phyloP scores from a whole-genome alignment of 2,329 filamentous ascomycete species.

The Podosphaera fusca region DNA sequence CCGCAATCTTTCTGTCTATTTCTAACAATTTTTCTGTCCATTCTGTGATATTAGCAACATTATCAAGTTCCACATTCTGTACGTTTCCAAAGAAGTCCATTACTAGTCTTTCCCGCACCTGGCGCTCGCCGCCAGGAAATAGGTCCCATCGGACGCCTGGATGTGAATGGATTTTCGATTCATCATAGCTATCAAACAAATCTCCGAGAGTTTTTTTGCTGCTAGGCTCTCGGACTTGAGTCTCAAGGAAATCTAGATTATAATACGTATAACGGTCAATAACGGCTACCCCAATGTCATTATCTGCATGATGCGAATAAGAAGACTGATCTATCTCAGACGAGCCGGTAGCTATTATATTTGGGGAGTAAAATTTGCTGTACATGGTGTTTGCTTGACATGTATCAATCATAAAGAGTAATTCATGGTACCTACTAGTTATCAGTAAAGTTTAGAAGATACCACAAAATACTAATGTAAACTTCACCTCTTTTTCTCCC shows the following conservation, averaged over 20 bases:
- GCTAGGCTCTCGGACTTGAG: conserved; percentile 61
- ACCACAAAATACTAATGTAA: not conserved
- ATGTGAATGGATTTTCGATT: conserved; percentile 78
- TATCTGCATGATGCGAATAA: conserved; percentile 94
- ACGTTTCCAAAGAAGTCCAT: conserved; percentile 98
- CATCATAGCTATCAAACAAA: conserved; percentile 89
- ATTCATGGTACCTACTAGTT: conserved; percentile 56
- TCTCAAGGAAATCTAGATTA: conserved; percentile 89
- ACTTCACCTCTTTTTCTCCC: conserved; percentile 77
- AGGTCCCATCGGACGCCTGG: conserved; percentile 86
- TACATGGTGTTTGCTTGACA: conserved; percentile 99
- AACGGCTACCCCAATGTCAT: conserved; percentile 90
- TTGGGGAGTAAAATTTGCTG: conserved; percentile 90
- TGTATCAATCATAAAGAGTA: conserved; percentile 99
- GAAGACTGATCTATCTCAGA: conserved; percentile 89
- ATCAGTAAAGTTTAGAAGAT: not conserved
- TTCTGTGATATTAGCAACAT: conserved; percentile 22
- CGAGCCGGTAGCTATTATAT: conserved; percentile 94
- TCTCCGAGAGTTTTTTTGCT: conserved; percentile 82
- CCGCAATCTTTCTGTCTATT: conserved; percentile 44
- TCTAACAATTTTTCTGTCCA: conserved; percentile 53
- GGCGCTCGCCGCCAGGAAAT: conserved; percentile 64
- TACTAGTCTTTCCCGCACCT: conserved; percentile 55
- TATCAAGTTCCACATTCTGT: conserved; percentile 79
- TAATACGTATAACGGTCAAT: conserved; percentile 99